Conservation (phyloP, 495 filamentous ascomycete genomes). For the Astrocystis sublimbata region DNA sequence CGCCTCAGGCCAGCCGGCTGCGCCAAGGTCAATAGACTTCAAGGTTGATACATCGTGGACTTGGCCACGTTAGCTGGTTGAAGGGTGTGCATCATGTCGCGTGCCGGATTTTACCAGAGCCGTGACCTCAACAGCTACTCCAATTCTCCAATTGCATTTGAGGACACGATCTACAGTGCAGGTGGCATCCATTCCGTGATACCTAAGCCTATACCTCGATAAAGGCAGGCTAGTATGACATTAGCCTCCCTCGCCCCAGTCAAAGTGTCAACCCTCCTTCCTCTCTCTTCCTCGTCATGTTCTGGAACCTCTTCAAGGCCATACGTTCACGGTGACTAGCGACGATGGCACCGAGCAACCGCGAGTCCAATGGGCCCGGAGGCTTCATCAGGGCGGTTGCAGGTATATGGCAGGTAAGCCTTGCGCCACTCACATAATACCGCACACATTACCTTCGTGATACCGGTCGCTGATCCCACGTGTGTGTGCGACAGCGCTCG, state of each 20-base stretch:
- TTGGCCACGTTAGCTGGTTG: too few relatives aligned
- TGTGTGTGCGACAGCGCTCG: slow-evolving; percentile 55
- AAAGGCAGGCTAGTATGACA: background rate
- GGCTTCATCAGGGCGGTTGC: slow-evolving; percentile 43
- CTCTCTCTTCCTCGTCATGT: slow-evolving; percentile 22
- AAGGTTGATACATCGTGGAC: too few relatives aligned
- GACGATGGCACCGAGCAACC: slow-evolving; percentile 38
- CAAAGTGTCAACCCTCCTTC: background rate
- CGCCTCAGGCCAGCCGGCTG: background rate
- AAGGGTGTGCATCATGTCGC: slow-evolving; percentile 3
- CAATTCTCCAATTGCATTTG: too few relatives aligned
- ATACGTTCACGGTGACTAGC: slow-evolving; percentile 48
- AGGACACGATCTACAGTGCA: too few relatives aligned
- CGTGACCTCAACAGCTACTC: too few relatives aligned
- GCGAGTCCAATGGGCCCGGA: slow-evolving; percentile 17
- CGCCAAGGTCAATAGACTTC: background rate
- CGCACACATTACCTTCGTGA: too few relatives aligned
- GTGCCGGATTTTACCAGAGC: slow-evolving; percentile 5
- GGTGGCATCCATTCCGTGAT: too few relatives aligned
- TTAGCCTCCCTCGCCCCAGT: background rate
- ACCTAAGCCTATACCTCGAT: too few relatives aligned
- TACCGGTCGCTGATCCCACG: background rate
- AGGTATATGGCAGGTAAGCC: slow-evolving; percentile 52
- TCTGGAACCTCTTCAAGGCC: slow-evolving; percentile 36
- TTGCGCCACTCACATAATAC: background rate